Base-by-base conservation (phyloP, 2,329 filamentous ascomycete species). In the Monosporascus cannonballus region DNA sequence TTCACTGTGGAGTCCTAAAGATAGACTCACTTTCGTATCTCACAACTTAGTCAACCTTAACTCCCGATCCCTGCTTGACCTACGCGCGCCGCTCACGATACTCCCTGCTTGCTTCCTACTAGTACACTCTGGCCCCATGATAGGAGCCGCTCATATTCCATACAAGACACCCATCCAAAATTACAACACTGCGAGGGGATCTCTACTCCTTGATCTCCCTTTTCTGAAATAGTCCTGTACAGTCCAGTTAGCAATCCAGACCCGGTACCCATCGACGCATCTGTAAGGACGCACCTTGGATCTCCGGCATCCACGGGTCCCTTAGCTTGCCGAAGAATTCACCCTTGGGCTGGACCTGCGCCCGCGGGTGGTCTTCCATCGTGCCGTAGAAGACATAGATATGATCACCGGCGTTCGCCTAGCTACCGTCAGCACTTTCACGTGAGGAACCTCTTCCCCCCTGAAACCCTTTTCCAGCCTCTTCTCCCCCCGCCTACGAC, bases 341-440 rank as follows among this genome's bases (percentile, higher is more conserved):
- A n/a, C 64, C 63, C 55, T 65, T 64, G 1, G 63, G 64, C 30
- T 63, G 59, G 14, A 67, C 60, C 27, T 65, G 63, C 0, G 59
- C 59, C 0, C 63, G 56, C 1, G 61, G 60, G 36, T 65, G 60
- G 51, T 66, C 60, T 20, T 67, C 64, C 52, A 66, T 44, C 6
- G 62, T 65, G 17, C 63, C 61, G 53, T 65, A 66, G 56, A 65
- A 66, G 49, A 65, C 55, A 45, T 66, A 66, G 34, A 66, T 58
- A 14, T 61, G 59, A 14, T 65, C 61, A 1, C 60, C 59, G 1
- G 64, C 63, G 15, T 64, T 62, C 22, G 54, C 59, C 64, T 65
- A 20, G 6, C 4, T 3, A 44, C 42, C n/a, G 25, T 27, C 24
- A 42, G n/a, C 38, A n/a, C 20, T 14, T 9, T 7, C 22, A 6